phyloP scores from a whole-genome alignment of 2,329 filamentous ascomycete species.

The Fusarium paranaense region DNA sequence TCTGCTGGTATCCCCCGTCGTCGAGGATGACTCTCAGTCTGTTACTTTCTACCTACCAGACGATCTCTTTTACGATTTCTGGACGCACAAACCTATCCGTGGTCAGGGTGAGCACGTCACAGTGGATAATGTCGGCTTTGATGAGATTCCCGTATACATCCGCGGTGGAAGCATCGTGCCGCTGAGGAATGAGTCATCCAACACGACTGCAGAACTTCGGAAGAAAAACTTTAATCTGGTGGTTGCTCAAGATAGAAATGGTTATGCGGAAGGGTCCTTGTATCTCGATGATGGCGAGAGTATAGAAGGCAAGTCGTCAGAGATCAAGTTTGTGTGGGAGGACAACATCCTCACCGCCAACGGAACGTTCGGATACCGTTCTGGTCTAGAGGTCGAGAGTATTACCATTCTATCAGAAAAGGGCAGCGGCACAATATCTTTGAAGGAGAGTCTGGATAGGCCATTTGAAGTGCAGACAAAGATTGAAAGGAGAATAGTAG shows the following conservation, averaged over 20 bases:
- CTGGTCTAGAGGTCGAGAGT: background rate
- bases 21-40: slow-evolving; percentile 55
- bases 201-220: slow-evolving; percentile 73
- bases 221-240: slow-evolving; percentile 77
- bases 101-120: slow-evolving; percentile 54
- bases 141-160: slow-evolving; percentile 74
- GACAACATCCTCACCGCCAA: background rate
- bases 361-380: background rate
- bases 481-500: background rate
- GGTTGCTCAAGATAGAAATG: slow-evolving; percentile 72
- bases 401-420: background rate
- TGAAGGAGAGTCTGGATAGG: background rate
- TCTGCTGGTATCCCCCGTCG: slow-evolving; percentile 62
- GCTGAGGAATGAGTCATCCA: slow-evolving; percentile 64
- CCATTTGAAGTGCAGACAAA: background rate
- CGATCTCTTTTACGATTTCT: slow-evolving; percentile 64
- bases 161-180: slow-evolving; percentile 75
- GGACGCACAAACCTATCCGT: slow-evolving; percentile 58
- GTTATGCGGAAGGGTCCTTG: slow-evolving; percentile 73
- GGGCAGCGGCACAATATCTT: background rate
- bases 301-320: background rate
- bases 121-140: slow-evolving; percentile 52
- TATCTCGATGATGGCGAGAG: slow-evolving; percentile 82
- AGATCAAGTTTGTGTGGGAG: background rate
- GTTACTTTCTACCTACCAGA: slow-evolving; percentile 62